Percentiles rank a stretch among this genome's conserved stretches.
Evolutionary conservation across 108 stramenopile genomes (phyloP).

Genomic region (Nannochloropsis granulata): DNA sequence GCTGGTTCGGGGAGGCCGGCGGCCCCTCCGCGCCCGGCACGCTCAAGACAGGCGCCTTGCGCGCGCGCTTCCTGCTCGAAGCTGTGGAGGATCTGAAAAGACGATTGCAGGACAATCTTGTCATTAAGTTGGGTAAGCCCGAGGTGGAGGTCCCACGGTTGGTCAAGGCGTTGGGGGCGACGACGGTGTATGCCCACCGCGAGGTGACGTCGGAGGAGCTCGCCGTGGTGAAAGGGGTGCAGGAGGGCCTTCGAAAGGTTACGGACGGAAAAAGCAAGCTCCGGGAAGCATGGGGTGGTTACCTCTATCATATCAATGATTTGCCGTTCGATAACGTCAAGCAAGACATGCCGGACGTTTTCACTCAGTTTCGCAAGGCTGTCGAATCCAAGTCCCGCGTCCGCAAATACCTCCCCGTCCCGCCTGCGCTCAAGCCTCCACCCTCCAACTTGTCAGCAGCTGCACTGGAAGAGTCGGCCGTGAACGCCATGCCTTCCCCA

Average conservation of each 20-base stretch:
- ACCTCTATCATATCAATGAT: slow-evolving; percentile 63
- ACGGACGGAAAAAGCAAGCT: slow-evolving; percentile 1
- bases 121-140: not conserved
- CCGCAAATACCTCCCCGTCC: not conserved
- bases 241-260: not conserved
- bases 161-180: not conserved
- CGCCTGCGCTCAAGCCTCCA: slow-evolving; percentile 42
- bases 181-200: slow-evolving; percentile 11
- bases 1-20: not conserved
- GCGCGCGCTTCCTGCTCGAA: slow-evolving; percentile 9
- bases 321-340: slow-evolving; percentile 49
- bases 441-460: slow-evolving; percentile 16
- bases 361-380: slow-evolving; percentile 77
- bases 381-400: slow-evolving; percentile 51
- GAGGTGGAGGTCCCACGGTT: not conserved
- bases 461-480: not conserved
- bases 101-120: not conserved
- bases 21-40: not conserved
- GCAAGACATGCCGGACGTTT: slow-evolving; percentile 57
- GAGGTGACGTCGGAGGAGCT: slow-evolving; percentile 31
- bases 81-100: not conserved
- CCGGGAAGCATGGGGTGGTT: slow-evolving; percentile 64
- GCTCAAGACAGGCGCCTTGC: not conserved
- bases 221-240: not conserved
- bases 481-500: slow-evolving; percentile 31